Conservation (phyloP, 495 filamentous ascomycete genomes). For the Neurospora discreta region DNA sequence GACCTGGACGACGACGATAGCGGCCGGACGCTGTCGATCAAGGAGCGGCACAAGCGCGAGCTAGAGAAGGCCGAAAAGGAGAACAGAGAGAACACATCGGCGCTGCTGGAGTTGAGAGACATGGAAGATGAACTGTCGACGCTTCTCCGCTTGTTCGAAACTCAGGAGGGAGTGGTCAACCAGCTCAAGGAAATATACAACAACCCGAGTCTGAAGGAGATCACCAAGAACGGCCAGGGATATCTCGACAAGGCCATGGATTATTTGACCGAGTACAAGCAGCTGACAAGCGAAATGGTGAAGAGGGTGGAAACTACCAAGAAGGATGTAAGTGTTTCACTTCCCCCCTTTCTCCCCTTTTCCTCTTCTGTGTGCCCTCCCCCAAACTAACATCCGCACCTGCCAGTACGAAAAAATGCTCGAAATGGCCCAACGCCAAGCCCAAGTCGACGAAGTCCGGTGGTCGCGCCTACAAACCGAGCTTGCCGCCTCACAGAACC, state of each 20-base stretch:
- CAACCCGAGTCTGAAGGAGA: conserved; percentile 17
- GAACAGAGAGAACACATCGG: conserved; percentile 53
- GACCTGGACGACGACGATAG: conserved; percentile 40
- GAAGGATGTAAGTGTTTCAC: conserved; percentile 27
- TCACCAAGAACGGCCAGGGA: conserved; percentile 27
- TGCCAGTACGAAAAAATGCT: conserved; percentile 51
- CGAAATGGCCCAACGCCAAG: conserved; percentile 58
- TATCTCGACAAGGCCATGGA: conserved; percentile 42
- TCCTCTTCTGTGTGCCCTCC: background rate
- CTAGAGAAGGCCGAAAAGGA: conserved; percentile 37
- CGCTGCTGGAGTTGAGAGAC: conserved; percentile 53
- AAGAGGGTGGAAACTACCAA: conserved; percentile 35
- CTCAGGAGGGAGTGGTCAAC: conserved; percentile 41
- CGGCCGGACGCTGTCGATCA: conserved; percentile 31
- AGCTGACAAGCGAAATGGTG: conserved; percentile 48
- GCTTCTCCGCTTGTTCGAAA: conserved; percentile 45
- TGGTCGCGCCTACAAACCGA: conserved; percentile 53
- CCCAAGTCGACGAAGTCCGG: conserved; percentile 56
- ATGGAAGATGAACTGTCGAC: conserved; percentile 56
- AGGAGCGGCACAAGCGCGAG: conserved; percentile 41
- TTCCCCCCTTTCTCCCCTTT: background rate
- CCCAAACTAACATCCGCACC: background rate
- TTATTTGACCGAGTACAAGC: conserved; percentile 45
- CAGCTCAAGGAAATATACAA: conserved; percentile 33
- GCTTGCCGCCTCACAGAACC: conserved; percentile 50